Evolutionary conservation across 1,139 yeast genomes (phyloP).

Genomic region (Debaryomycetaceae sp.): DNA sequence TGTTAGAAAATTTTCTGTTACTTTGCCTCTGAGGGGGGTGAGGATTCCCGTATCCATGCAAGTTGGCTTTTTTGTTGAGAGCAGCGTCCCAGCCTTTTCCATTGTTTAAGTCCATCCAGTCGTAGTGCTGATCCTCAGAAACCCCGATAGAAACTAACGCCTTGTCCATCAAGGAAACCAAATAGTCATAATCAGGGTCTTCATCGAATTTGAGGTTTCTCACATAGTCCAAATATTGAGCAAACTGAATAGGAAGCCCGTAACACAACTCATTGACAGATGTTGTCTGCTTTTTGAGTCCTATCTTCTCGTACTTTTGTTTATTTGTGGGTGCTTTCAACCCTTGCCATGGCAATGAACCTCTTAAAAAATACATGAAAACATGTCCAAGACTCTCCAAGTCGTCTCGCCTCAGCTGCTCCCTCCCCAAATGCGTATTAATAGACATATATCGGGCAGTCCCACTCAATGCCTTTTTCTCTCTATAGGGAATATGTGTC

Average conservation of each 20-base stretch:
- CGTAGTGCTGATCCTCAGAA: conserved; percentile 64
- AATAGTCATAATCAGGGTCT: conserved; percentile 66
- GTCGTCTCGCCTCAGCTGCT: conserved; percentile 63
- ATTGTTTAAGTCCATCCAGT: conserved; percentile 80
- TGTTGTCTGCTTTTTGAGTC: conserved; percentile 72
- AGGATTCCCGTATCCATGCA: conserved; percentile 78
- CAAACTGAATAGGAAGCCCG: conserved; percentile 74
- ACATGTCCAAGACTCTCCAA: conserved; percentile 64
- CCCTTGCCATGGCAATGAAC: conserved; percentile 59
- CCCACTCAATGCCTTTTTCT: conserved; percentile 60
- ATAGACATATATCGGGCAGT: conserved; percentile 67
- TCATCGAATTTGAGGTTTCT: conserved; percentile 73
- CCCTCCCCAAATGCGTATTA: conserved; percentile 62
- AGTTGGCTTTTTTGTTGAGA: conserved; percentile 72
- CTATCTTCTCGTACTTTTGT: conserved; percentile 78
- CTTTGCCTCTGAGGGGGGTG: conserved; percentile 45
- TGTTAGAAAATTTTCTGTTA: conserved; percentile 7
- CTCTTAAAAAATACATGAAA: conserved; percentile 58
- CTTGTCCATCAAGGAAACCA: conserved; percentile 40
- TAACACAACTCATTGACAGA: conserved; percentile 64
- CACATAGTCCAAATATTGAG: conserved; percentile 69
- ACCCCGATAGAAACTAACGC: conserved; percentile 32
- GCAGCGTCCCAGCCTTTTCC: conserved; percentile 84
- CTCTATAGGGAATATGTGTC: conserved; percentile 59
- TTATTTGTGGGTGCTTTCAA: conserved; percentile 76